These are phyloP conservation scores for Sinapis alba DNA, from an alignment of 441 rosid genomes.

Conservation along the genomic window DNA sequence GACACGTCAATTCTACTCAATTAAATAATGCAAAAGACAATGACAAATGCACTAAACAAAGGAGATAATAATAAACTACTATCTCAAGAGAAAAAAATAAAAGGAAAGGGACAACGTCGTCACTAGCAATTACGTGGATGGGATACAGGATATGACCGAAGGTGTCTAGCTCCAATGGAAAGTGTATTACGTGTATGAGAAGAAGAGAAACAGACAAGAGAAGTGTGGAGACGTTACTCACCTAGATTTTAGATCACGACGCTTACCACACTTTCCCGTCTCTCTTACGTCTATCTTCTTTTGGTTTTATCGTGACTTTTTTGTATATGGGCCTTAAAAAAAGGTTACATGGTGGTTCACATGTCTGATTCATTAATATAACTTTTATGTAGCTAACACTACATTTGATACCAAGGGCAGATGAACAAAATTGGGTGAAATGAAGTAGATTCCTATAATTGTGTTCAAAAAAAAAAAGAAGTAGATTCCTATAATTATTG, in stretches of 20 bases:
- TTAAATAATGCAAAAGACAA: background rate
- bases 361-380: background rate
- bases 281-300: slow-evolving; percentile 29
- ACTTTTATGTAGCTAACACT: background rate
- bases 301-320: background rate
- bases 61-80: background rate
- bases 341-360: background rate
- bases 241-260: background rate
- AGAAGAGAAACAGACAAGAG: slow-evolving; percentile 13
- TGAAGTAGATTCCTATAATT: background rate
- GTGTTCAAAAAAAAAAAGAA: no score
- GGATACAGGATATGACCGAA: slow-evolving; percentile 13
- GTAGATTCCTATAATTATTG: background rate
- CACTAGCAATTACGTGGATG: slow-evolving; percentile 12
- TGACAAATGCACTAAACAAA: background rate
- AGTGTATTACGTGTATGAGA: background rate
- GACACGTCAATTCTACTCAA: background rate
- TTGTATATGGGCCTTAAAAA: background rate
- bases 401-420: background rate
- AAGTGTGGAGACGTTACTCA: slow-evolving; percentile 32
- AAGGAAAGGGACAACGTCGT: background rate
- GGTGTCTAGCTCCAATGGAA: background rate
- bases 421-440: background rate
- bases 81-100: background rate
- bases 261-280: slow-evolving; percentile 23